Percentiles rank a stretch among this genome's conserved stretches.
phyloP scores from a whole-genome alignment of 305 asterid genomes.

The Salvia sclarea region DNA sequence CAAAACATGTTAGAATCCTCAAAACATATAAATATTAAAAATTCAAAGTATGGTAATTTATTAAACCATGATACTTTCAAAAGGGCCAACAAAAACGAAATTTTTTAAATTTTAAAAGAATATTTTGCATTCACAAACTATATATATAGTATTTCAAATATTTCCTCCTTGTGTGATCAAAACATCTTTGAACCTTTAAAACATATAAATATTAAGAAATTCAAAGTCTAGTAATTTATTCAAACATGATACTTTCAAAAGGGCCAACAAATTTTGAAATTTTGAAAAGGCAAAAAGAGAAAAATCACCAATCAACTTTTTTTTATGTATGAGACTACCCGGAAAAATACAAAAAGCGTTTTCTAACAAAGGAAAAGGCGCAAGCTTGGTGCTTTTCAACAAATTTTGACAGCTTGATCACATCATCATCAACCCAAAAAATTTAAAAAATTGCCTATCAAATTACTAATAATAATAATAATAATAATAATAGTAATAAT shows the following conservation, averaged over 20 bases:
- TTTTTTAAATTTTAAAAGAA: too few relatives aligned
- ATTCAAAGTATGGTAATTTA: too few relatives aligned
- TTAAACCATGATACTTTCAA: too few relatives aligned
- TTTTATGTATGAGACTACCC: too few relatives aligned
- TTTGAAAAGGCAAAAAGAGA: not conserved
- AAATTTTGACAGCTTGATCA: not conserved
- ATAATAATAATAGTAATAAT: too few relatives aligned
- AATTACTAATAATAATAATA: too few relatives aligned
- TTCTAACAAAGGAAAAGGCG: conserved; percentile 3
- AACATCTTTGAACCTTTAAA: not conserved
- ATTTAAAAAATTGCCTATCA: too few relatives aligned
- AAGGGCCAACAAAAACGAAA: too few relatives aligned
- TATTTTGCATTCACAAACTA: too few relatives aligned
- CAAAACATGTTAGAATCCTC: too few relatives aligned
- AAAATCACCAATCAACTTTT: conserved; percentile 20
- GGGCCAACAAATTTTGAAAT: not conserved
- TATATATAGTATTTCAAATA: not conserved
- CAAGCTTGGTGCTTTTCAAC: conserved; percentile 12
- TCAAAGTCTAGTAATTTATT: not conserved
- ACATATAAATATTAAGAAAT: not conserved
- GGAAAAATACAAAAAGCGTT: conserved; percentile 25
- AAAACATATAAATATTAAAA: too few relatives aligned
- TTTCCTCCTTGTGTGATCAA: not conserved
- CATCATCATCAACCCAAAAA: not conserved
- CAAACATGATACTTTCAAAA: not conserved